Evolutionary conservation across 345 rosid genomes (phyloP), one percentile per base, ranked within the genome.

Genomic region (Eucalyptus fibrosa): DNA sequence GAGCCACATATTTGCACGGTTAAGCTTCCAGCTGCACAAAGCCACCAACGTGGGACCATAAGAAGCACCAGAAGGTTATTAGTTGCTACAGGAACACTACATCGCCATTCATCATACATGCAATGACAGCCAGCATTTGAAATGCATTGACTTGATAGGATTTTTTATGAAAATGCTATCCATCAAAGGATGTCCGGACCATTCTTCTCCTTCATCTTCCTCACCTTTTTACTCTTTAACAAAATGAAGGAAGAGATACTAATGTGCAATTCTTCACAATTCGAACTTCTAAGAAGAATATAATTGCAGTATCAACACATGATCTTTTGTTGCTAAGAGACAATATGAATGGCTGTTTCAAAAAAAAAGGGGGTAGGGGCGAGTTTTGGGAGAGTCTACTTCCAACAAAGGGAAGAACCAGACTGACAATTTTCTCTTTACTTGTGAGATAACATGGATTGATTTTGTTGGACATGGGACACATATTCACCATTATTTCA

Each of bases 1-100:
- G 94, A 92, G 62, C 94, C 94, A 13, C 89, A 90, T 87, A 95
- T 88, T 89, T 94, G 97, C 90, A 94, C 93, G 21, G 92, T 93
- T 88, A 95, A 85, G 92, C 96, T 94, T 87, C 95, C 96, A 88
- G 91, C 96, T 94, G 60, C 90, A 77, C 23, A 77, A 77, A 77
- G 47, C 45, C 83, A 77, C 4, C 8, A 77, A 77, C 47, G 11
- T 37, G 83, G 83, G 28, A 37, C 28, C 83, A 77, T 77, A 77
- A 77, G 83, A 77, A 77, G 83, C 83, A 37, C 45, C 45, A 77
- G 28, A 77, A 77, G 16, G 83, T 77, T 77, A 77, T 37, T 77
- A 77, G 83, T 28, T 19, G 16, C 83, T 77, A 37, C 47, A 77
- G 28, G 45, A 37, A 72, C 83, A 37, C 15, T 37, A 69, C 12